A percentile compares a stretch with the other conserved stretches of the same genome.
phyloP scores from a whole-genome alignment of 2,329 filamentous ascomycete species.

The Diaporthe longicolla region DNA sequence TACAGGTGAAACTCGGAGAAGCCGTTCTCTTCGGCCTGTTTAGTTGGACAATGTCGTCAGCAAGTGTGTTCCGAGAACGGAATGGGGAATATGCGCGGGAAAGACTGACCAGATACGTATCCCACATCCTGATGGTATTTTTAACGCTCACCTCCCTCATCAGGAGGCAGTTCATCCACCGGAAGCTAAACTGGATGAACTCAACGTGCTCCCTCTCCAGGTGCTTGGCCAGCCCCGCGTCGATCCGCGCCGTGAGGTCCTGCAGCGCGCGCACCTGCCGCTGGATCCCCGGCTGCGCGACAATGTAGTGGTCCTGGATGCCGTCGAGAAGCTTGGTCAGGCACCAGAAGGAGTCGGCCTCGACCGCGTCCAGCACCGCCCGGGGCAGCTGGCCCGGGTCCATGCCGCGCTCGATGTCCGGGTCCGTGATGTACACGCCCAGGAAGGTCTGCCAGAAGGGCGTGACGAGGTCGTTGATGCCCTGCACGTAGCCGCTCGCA shows the following conservation, averaged over 20 bases:
- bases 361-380: slow-evolving; percentile 93
- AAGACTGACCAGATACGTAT: slow-evolving; percentile 90
- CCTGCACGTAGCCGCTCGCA: slow-evolving; percentile 97
- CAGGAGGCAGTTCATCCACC: slow-evolving; percentile 99
- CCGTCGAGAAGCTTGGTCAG: slow-evolving; percentile 97
- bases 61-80: not conserved
- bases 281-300: slow-evolving; percentile 96
- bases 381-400: slow-evolving; percentile 94
- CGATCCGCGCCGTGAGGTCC: slow-evolving; percentile 92
- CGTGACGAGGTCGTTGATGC: slow-evolving; percentile 97
- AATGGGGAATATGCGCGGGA: not conserved
- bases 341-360: slow-evolving; percentile 99
- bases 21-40: slow-evolving; percentile 94
- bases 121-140: slow-evolving; percentile 99
- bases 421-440: slow-evolving; percentile 93
- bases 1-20: slow-evolving; percentile 99
- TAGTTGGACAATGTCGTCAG: not conserved
- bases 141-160: slow-evolving; percentile 98
- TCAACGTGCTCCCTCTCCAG: slow-evolving; percentile 92
- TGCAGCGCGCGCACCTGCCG: slow-evolving; percentile 90
- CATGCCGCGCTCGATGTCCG: slow-evolving; percentile 93
- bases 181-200: slow-evolving; percentile 99
- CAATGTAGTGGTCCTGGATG: slow-evolving; percentile 99
- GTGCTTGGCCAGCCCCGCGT: slow-evolving; percentile 86
- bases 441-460: slow-evolving; percentile 99